Evolutionary conservation across 23 red algal genomes (phyloP), one percentile per base, ranked within the genome.

Genomic region (Gracilaria caudata): DNA sequence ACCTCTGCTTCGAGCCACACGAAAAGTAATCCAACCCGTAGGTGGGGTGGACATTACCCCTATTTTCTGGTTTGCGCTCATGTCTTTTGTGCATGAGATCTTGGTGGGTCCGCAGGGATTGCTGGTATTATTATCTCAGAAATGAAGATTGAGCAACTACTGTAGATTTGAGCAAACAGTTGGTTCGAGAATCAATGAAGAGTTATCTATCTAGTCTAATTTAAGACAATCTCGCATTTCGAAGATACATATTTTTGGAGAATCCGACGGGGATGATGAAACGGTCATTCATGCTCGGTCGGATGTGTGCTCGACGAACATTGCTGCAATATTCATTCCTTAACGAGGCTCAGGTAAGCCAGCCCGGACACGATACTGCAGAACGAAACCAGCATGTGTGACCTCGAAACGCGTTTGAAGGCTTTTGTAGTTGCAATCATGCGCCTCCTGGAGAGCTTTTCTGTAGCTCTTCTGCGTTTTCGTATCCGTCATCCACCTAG

Each of bases 41-140:
- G 97, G 97, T 4, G 97, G 97, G 19, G 97, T 99, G 20, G 97
- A 99, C 72, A 93, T 99, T 68, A 84, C 97, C 13, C 97, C 97
- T 41, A 92, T 99, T 16, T 86, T 99, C 28, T 99, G 97, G 97
- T 86, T 99, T 49, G 91, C 89, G 29, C 40, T 99, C 34, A 90
- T 82, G 73, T 92, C 80, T 39, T 94, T 99, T 78, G 73, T 94
- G 9, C 88, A 90, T 68, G 97, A 99, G 90, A 88, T 99, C 36
- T 72, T 96, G 6, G 89, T 99, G 14, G 97, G 97, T 19, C 75
- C 93, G 7, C 97, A 99, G 74, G 97, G 97, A 23, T 59, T 98
- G 51, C 85, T 98, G 12, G 33, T 93, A 54, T 65, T 98, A 25
- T 19, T 91, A 24, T 72, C 57, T 25, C 76, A 82, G 40, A 91